Evolutionary conservation across 345 rosid genomes (phyloP).

Genomic region (Gossypium thurberi): DNA sequence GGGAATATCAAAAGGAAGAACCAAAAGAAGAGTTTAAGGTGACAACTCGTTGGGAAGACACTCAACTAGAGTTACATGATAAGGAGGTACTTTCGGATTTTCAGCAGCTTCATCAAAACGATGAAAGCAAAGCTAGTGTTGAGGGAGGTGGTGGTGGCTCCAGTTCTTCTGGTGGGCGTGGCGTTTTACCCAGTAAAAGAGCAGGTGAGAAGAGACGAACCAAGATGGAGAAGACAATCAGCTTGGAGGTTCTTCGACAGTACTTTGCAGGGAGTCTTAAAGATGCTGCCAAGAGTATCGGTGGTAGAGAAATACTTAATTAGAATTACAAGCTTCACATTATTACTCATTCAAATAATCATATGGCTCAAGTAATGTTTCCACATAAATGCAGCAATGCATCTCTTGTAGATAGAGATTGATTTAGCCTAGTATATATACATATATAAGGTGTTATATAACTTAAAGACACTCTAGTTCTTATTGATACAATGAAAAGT

Average conservation of each 20-base stretch:
- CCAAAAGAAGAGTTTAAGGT: conserved; percentile 55
- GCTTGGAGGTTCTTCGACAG: conserved; percentile 77
- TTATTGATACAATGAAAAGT: not conserved
- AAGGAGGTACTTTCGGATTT: conserved; percentile 32
- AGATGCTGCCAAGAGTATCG: conserved; percentile 92
- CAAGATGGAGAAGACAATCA: conserved; percentile 78
- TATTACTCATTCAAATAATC: not conserved
- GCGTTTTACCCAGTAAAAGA: conserved; percentile 34
- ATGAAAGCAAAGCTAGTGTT: conserved; percentile 25
- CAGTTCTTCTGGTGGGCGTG: conserved; percentile 27
- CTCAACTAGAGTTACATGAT: conserved; percentile 25
- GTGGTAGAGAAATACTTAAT: conserved; percentile 50
- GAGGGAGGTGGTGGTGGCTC: conserved; percentile 29
- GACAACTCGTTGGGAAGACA: conserved; percentile 35
- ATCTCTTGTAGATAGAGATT: conserved; percentile 4
- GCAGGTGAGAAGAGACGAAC: conserved; percentile 55
- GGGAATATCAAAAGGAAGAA: conserved; percentile 55
- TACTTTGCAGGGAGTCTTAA: conserved; percentile 93
- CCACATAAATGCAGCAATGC: not conserved
- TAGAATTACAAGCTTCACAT: conserved; percentile 13
- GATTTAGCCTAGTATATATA: not conserved
- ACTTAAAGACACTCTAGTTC: not conserved
- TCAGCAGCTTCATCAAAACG: conserved; percentile 27
- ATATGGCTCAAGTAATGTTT: not conserved
- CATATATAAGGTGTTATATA: not conserved